Evolutionary conservation across 1,139 yeast species (phyloP).

Genomic region (Scheffersomyces illinoinensis): DNA sequence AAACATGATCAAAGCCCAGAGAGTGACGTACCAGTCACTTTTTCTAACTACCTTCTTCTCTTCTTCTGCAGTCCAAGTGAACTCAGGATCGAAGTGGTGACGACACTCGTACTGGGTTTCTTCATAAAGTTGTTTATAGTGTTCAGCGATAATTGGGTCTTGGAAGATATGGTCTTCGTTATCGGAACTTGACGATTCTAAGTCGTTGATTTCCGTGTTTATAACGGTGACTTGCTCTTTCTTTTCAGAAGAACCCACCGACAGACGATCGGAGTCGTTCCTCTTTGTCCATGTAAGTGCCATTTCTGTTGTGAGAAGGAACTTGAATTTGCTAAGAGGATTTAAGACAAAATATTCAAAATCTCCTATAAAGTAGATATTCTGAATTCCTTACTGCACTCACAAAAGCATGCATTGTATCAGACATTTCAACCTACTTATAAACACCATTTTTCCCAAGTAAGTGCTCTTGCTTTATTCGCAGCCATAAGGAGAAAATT

Average conservation of each 20-base stretch:
- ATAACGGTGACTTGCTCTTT: neutral
- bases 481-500: neutral
- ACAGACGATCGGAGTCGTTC: neutral
- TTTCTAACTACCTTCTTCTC: conserved; percentile 41
- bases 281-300: neutral
- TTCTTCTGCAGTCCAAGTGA: conserved; percentile 46
- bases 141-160: conserved; percentile 43
- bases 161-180: conserved; percentile 9
- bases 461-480: neutral
- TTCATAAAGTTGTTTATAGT: conserved; percentile 43
- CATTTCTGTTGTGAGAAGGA: neutral
- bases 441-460: neutral
- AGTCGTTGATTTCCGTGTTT: neutral
- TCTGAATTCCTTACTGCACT: too few relatives aligned
- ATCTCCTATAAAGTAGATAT: neutral
- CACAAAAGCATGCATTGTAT: neutral
- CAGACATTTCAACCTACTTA: neutral
- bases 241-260: neutral
- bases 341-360: neutral
- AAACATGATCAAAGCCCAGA: conserved; percentile 52
- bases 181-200: neutral
- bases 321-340: neutral
- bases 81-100: conserved; percentile 43
- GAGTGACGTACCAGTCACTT: conserved; percentile 45
- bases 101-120: conserved; percentile 45